Base-by-base conservation (phyloP, 768 basidiomycete genomes). In the Boletus vermiculosoides region DNA sequence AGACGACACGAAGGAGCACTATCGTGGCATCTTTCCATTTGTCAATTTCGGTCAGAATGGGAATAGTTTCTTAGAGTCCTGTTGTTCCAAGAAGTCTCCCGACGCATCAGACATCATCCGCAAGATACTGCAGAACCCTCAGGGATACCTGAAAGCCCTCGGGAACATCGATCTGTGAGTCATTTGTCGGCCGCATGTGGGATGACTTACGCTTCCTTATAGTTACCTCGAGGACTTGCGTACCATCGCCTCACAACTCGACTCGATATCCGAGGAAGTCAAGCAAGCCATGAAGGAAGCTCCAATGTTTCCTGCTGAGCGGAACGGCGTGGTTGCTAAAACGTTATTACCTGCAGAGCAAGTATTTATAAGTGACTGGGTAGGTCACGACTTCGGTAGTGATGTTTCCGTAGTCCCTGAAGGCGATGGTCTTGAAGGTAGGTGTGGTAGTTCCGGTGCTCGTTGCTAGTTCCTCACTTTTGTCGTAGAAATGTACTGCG, bases 141-240 rank as follows among this genome's bases (percentile, higher is more conserved):
- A 39, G n/a, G 42, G 5, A 25, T 62, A 62, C 25, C 31, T 62
- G 16, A 33, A 23, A 20, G 52, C 30, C 31, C 48, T 63, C n/a
- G 31, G 13, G 25, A 44, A 23, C 9, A 44, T 28, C 5, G 5
- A 52, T 5, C 39, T 50, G 61, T 62, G 45, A 46, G 61, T 58
- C 15, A 11, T n/a, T 50, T 7, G 1, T 37, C 9, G 33, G 33
- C 18, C 47, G 13, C 11, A 16, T 28, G 22, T n/a, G 39, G 31
- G 28, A 30, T 46, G 34, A 42, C 60, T 62, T 18, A 62, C 1
- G 3, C 4, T 23, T 13, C 20, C 4, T n/a, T 23, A n/a, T n/a
- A 62, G 61, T 23, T 62, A 62, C 30, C 50, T 53, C 16, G 55
- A 37, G 13, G 61, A 62, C 50, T 39, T 62, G 60, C 44, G 54